These are phyloP conservation scores for Phytopythium helicoides DNA, from an alignment of 352 stramenopile species.

Conservation along the genomic window DNA sequence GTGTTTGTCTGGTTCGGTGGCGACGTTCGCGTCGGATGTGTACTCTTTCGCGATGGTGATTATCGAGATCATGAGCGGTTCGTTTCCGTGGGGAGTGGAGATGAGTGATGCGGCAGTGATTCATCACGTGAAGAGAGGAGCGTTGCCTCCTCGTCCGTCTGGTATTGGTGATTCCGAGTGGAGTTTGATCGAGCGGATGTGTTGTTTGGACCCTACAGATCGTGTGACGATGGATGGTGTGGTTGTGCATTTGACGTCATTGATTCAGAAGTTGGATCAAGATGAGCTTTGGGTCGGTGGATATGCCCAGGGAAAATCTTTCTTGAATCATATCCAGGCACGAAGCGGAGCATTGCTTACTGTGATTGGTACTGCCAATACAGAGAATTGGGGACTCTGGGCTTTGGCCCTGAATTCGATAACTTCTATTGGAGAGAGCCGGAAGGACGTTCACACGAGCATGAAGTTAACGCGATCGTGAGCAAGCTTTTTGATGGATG, in stretches of 20 bases:
- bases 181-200: slow-evolving; percentile 4
- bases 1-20: slow-evolving; percentile 11
- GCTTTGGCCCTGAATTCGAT: too few relatives aligned
- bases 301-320: too few relatives aligned
- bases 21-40: slow-evolving; percentile 5
- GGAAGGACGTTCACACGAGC: too few relatives aligned
- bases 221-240: slow-evolving; percentile 4
- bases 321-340: not conserved
- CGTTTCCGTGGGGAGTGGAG: not conserved
- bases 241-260: not conserved
- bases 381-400: too few relatives aligned
- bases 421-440: too few relatives aligned
- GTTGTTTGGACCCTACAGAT: slow-evolving; percentile 1
- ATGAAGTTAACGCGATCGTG: too few relatives aligned
- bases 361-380: too few relatives aligned
- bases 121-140: not conserved
- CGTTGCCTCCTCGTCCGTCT: not conserved
- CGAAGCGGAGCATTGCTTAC: not conserved
- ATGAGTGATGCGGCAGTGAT: not conserved
- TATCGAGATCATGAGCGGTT: slow-evolving; percentile 2
- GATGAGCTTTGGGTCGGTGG: not conserved
- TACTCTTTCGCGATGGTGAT: slow-evolving; percentile 7
- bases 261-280: not conserved
- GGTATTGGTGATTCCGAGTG: not conserved
- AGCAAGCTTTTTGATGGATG: too few relatives aligned